Conservation (phyloP, 352 stramenopile species). For the Phytophthora pistaciae region DNA sequence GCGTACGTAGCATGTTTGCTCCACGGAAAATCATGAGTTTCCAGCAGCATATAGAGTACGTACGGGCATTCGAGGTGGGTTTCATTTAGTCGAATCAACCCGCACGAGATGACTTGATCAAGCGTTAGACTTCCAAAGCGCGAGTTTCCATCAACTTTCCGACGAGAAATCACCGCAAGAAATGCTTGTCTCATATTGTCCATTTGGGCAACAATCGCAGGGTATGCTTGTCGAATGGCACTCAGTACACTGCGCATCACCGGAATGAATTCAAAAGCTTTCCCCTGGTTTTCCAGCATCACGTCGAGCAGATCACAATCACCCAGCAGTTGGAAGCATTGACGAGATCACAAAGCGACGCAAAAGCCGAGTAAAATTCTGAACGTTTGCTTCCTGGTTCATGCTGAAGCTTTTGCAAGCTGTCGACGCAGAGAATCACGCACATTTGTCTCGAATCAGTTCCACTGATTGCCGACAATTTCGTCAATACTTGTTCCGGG, state of each 20-base stretch:
- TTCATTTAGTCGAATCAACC: conserved; percentile 19
- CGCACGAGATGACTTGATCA: conserved; percentile 28
- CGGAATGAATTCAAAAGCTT: conserved; percentile 24
- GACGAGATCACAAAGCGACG: conserved; percentile 19
- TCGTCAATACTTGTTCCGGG: conserved; percentile 9
- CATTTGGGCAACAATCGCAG: conserved; percentile 23
- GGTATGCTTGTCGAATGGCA: conserved; percentile 11
- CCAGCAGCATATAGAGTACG: conserved; percentile 28
- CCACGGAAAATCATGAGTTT: conserved; percentile 18
- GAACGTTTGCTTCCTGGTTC: conserved; percentile 17
- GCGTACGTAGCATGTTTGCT: conserved; percentile 2
- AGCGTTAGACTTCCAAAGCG: conserved; percentile 26
- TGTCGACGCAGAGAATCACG: conserved; percentile 28
- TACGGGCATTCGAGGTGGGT: conserved; percentile 13
- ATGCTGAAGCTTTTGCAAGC: conserved; percentile 21
- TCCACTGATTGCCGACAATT: conserved; percentile 15
- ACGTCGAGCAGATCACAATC: conserved; percentile 22
- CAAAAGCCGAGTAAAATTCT: conserved; percentile 14
- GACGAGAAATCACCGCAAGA: conserved; percentile 26
- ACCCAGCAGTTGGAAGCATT: conserved; percentile 30
- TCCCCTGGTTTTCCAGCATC: conserved; percentile 8
- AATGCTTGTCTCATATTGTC: conserved; percentile 27
- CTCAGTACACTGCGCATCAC: conserved; percentile 10
- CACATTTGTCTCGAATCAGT: conserved; percentile 18
- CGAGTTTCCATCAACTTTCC: conserved; percentile 14